Evolutionary conservation across 345 rosid species (phyloP).

Genomic region (Melaleuca alternifolia): DNA sequence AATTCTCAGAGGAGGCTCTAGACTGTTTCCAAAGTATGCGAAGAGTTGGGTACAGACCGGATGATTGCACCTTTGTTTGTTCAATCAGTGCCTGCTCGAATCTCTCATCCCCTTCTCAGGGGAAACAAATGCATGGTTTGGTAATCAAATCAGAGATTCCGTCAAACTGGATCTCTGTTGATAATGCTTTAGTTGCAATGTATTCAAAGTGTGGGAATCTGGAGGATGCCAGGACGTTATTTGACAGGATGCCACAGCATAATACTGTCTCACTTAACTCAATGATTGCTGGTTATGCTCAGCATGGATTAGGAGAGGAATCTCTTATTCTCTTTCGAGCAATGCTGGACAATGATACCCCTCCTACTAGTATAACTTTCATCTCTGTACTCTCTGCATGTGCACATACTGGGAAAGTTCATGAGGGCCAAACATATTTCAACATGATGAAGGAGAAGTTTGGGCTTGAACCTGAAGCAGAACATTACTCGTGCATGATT

Average conservation of each 20-base stretch:
- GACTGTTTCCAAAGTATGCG: conserved; percentile 52
- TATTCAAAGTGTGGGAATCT: conserved; percentile 75
- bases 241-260: conserved; percentile 61
- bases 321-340: conserved; percentile 43
- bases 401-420: conserved; percentile 69
- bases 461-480: conserved; percentile 68
- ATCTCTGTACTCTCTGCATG: conserved; percentile 82
- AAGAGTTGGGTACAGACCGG: conserved; percentile 50
- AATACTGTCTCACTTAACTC: conserved; percentile 64
- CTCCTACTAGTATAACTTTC: conserved; percentile 70
- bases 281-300: conserved; percentile 77
- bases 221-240: conserved; percentile 46
- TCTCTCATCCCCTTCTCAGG: conserved; percentile 68
- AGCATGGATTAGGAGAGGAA: conserved; percentile 55
- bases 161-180: conserved; percentile 54
- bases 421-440: conserved; percentile 52
- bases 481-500: conserved; percentile 87
- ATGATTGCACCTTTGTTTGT: conserved; percentile 86
- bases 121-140: conserved; percentile 75
- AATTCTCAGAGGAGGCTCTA: conserved; percentile 61
- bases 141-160: conserved; percentile 55
- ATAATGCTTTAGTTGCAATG: conserved; percentile 61
- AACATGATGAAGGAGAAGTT: conserved; percentile 56
- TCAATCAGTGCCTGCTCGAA: conserved; percentile 65
- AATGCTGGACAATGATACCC: conserved; percentile 47